Base-by-base conservation (phyloP, 192 early-diverging fungal species). In the Diversispora eburnea region DNA sequence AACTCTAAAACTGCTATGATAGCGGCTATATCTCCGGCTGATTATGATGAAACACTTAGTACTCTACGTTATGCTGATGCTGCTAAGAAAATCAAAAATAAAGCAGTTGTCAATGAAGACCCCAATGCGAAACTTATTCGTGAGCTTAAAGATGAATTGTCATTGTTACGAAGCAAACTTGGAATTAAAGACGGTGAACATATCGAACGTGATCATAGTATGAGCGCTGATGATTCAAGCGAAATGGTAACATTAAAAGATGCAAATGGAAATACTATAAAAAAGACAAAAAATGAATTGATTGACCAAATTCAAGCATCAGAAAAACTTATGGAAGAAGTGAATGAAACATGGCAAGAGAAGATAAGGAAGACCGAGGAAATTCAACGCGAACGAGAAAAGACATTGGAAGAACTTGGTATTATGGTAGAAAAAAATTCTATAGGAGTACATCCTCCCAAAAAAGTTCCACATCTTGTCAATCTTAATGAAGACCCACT, bases 11-110 rank as follows among this genome's bases (percentile, higher is more conserved):
- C 92, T 6, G 84, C 88, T 65, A 93, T 94, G 84, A 88, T 94
- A 46, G 91, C 91, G 0, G 88, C 91, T 0, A 84, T 94, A 25
- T 93, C 92, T 39, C 92, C 92, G 0, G 87, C 92, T 0, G 87
- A 85, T 42, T 91, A 88, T 66, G 84, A 87, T 65, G 92, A 94
- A 81, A 89, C 92, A 5, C 82, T 94, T 5, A 91, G 88, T 72
- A 97, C 95, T 5, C 81, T 97, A 45, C 84, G 95, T 45, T 97
- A 95, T 76, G 94, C 92, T 4, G 92, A 96, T 71, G 88, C 94
- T 48, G 95, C 94, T 20, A 96, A 95, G 77, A 87, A 85, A 55
- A 94, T 97, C 78, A 89, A 95, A 76, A 97, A 94, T 77, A 90
- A 90, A 77, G 93, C 94, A 9, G 86, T 92, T 0, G 91, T 97